Evolutionary conservation across 2,329 filamentous ascomycete species (phyloP).

Genomic region (Phaeoacremonium minimum): DNA sequence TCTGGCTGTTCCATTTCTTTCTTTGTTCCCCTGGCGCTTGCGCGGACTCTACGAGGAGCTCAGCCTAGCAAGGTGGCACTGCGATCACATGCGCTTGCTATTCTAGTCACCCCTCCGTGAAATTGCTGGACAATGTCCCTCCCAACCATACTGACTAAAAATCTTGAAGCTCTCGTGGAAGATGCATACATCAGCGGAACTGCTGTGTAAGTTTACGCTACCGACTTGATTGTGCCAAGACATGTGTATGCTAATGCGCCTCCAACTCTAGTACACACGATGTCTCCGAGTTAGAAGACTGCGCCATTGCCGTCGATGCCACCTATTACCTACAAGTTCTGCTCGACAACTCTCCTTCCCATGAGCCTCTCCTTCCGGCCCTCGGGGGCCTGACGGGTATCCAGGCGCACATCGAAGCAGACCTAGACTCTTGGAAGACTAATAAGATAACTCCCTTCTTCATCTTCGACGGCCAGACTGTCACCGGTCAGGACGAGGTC

Average conservation of each 20-base stretch:
- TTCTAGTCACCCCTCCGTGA: too few relatives aligned
- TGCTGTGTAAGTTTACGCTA: constrained; percentile 1
- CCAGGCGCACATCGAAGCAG: constrained; percentile 67
- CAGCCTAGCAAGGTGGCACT: too few relatives aligned
- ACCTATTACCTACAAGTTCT: constrained; percentile 81
- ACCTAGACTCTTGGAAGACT: constrained; percentile 68
- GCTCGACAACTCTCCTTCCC: constrained; percentile 63
- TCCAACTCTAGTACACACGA: constrained; percentile 46
- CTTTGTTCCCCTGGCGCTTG: too few relatives aligned
- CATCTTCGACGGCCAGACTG: constrained; percentile 84
- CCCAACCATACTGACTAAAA: background rate
- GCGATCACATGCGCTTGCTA: too few relatives aligned
- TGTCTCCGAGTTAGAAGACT: constrained; percentile 68
- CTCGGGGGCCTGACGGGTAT: constrained; percentile 85
- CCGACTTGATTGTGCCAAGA: too few relatives aligned
- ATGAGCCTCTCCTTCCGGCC: constrained; percentile 85
- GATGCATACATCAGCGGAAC: constrained; percentile 10
- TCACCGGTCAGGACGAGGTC: constrained; percentile 70
- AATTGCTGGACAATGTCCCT: too few relatives aligned
- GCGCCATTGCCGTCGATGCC: constrained; percentile 80
- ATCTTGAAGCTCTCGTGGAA: constrained; percentile 1
- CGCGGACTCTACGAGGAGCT: too few relatives aligned
- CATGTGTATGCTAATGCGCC: constrained; percentile 1
- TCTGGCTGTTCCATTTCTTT: too few relatives aligned
- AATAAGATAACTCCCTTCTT: constrained; percentile 76